Evolutionary conservation across 192 early-diverging fungal species (phyloP).

Genomic region (Dissophora ornata): DNA sequence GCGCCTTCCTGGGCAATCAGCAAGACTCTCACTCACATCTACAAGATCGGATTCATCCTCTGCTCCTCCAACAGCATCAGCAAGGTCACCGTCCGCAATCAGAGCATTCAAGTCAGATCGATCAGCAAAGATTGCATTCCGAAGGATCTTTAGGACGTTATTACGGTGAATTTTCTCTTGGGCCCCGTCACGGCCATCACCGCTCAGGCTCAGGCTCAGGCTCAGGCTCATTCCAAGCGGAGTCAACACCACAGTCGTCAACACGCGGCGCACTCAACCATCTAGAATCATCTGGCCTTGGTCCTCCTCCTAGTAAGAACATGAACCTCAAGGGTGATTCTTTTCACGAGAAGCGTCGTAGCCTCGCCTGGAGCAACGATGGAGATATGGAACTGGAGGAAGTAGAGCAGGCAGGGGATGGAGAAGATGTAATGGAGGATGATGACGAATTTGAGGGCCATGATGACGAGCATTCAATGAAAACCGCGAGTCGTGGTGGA

Average conservation of each 20-base stretch:
- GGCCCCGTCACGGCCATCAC: not conserved
- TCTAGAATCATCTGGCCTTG: constrained; percentile 4
- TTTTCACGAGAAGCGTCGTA: not conserved
- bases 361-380: not conserved
- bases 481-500: not conserved
- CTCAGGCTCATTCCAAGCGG: not conserved
- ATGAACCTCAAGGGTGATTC: not conserved
- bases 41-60: not conserved
- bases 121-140: constrained; percentile 1
- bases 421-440: not conserved
- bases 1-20: not conserved
- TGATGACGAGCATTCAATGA: constrained; percentile 1
- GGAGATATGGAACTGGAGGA: not conserved
- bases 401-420: not conserved
- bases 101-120: not conserved
- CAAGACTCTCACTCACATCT: not conserved
- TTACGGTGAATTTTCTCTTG: not conserved
- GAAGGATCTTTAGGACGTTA: constrained; percentile 1
- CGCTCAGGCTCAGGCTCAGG: not conserved
- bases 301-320: not conserved
- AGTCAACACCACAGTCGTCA: not conserved
- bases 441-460: not conserved
- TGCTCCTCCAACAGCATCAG: not conserved
- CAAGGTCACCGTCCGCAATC: not conserved
- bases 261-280: not conserved